Conservation (phyloP, 2,329 filamentous ascomycete genomes). For the Trematosphaeria pertusa region DNA sequence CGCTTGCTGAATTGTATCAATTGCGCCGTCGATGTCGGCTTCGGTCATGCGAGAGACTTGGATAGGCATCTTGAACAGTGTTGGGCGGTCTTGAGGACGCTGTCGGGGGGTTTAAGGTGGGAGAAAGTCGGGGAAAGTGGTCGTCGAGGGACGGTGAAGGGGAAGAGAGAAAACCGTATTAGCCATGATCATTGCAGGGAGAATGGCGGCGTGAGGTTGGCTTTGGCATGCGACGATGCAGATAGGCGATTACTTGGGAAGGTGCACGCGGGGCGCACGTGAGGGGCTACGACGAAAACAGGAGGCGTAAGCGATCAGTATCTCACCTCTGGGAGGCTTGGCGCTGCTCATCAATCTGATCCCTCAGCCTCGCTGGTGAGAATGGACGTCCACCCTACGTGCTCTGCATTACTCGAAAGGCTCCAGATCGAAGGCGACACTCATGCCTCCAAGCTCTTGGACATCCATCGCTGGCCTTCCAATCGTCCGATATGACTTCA, state of each 20-base stretch:
- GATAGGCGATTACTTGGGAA: conserved; percentile 13
- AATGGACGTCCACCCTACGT: background rate
- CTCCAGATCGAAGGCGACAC: background rate
- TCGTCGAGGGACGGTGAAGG: background rate
- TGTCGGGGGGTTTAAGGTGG: conserved; percentile 8
- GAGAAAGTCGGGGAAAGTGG: too few relatives aligned
- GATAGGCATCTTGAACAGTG: conserved; percentile 51
- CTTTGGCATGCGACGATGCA: conserved; percentile 1
- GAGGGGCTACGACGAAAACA: background rate
- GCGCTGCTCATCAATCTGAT: too few relatives aligned
- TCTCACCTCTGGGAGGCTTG: background rate
- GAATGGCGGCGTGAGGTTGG: conserved; percentile 5
- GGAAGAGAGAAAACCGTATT: background rate
- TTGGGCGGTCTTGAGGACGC: conserved; percentile 3
- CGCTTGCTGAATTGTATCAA: conserved; percentile 70
- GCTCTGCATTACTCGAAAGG: too few relatives aligned
- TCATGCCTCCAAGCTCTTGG: background rate
- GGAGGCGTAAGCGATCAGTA: conserved; percentile 8
- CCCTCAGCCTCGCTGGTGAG: background rate
- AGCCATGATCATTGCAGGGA: conserved; percentile 23
- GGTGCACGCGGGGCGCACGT: conserved; percentile 10
- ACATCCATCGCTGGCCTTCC: too few relatives aligned
- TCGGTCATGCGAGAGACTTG: conserved; percentile 63
- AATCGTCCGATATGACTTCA: too few relatives aligned
- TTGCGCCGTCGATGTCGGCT: conserved; percentile 67